Conservation (phyloP, 2,329 filamentous ascomycete species). For the Cordyceps militaris region DNA sequence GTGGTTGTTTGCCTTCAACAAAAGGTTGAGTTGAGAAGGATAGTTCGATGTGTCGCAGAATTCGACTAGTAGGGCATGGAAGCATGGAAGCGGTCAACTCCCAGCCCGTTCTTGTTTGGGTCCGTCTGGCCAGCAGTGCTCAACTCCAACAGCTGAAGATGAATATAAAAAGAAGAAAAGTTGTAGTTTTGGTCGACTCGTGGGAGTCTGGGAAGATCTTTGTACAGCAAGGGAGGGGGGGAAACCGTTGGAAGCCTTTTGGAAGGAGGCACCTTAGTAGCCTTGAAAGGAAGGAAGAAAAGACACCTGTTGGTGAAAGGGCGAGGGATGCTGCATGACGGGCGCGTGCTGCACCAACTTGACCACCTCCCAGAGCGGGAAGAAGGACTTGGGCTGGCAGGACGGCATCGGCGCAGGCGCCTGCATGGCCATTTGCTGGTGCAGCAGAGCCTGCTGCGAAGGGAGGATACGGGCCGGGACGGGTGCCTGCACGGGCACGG, state of each 20-base stretch:
- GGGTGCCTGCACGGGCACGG: slow-evolving; percentile 21
- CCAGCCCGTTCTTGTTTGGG: neutral
- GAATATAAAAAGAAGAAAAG: neutral
- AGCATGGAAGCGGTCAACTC: slow-evolving; percentile 10
- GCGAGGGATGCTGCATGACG: slow-evolving; percentile 40
- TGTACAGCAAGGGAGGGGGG: neutral
- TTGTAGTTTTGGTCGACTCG: neutral
- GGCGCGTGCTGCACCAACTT: slow-evolving; percentile 45
- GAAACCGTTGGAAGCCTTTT: neutral
- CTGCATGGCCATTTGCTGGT: slow-evolving; percentile 22
- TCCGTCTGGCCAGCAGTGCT: slow-evolving; percentile 9
- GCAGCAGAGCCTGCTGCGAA: slow-evolving; percentile 22
- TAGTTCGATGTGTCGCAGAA: neutral
- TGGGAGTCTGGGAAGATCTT: slow-evolving; percentile 4
- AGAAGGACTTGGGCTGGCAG: slow-evolving; percentile 41
- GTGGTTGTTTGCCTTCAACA: neutral
- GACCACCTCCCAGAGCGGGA: slow-evolving; percentile 46
- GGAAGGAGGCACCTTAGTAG: slow-evolving; percentile 32
- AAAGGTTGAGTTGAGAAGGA: neutral
- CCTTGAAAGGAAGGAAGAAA: slow-evolving; percentile 46
- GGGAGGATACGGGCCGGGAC: slow-evolving; percentile 10
- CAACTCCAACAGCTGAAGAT: neutral
- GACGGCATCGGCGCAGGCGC: slow-evolving; percentile 32
- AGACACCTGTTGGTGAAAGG: slow-evolving; percentile 47
- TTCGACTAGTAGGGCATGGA: neutral